These are phyloP conservation scores for Aquilaria agallochum DNA, from an alignment of 441 rosid genomes.

Conservation along the genomic window DNA sequence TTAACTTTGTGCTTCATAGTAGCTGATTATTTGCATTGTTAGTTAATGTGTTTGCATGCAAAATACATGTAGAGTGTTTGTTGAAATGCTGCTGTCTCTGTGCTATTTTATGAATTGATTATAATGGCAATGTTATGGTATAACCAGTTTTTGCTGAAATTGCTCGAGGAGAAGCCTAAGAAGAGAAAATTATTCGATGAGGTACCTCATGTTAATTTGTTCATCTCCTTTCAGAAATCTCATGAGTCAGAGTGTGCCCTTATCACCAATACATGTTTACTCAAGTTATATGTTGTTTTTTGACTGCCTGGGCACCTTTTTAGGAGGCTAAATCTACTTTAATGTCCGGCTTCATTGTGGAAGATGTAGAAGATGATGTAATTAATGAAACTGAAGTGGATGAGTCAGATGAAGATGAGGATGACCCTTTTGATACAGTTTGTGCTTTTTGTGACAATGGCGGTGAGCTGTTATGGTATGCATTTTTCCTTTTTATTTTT, in stretches of 20 bases:
- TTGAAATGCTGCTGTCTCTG: constrained; percentile 1
- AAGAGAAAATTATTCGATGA: constrained; percentile 47
- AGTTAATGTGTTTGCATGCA: not conserved
- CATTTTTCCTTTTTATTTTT: constrained; percentile 1
- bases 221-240: no score
- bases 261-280: no score
- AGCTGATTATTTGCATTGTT: not conserved
- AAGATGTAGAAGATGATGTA: constrained; percentile 36
- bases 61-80: not conserved
- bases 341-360: constrained; percentile 62
- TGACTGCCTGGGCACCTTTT: not conserved
- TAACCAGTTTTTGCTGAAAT: constrained; percentile 60
- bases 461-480: constrained; percentile 74
- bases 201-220: constrained; percentile 29
- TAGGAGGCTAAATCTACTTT: constrained; percentile 37
- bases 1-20: constrained; percentile 4
- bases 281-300: not conserved
- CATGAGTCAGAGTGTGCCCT: no score
- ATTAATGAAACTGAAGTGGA: constrained; percentile 38
- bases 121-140: constrained; percentile 8
- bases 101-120: constrained; percentile 9
- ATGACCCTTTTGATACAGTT: constrained; percentile 60
- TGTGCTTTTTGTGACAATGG: constrained; percentile 96
- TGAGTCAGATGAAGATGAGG: constrained; percentile 45
- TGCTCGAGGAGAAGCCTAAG: constrained; percentile 60